Evolutionary conservation across 2,329 filamentous ascomycete genomes (phyloP).

Genomic region (Sphaerulina musiva): DNA sequence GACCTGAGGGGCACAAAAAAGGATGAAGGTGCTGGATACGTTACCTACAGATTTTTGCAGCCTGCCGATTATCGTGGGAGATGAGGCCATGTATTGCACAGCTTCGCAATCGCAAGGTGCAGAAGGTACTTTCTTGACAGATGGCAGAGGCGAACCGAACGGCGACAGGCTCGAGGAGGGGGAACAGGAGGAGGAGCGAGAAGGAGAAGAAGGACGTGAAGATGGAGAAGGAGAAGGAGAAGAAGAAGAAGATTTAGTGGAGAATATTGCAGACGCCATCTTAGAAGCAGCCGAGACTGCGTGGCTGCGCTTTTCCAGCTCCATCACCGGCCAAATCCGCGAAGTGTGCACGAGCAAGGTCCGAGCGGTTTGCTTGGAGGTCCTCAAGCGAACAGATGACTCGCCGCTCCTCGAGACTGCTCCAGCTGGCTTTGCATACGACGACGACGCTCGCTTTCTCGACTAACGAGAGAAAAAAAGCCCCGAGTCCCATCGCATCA

Average conservation of each 20-base stretch:
- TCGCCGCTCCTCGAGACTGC: not conserved
- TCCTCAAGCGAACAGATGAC: slow-evolving; percentile 27
- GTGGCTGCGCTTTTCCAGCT: slow-evolving; percentile 15
- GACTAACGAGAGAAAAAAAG: no score
- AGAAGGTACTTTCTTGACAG: not conserved
- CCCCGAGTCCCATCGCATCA: no score
- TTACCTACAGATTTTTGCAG: slow-evolving; percentile 5
- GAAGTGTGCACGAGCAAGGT: slow-evolving; percentile 21
- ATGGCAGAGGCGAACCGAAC: no score
- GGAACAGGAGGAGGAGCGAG: not conserved
- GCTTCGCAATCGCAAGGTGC: not conserved
- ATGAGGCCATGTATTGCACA: not conserved
- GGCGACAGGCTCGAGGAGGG: not conserved
- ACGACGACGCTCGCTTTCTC: slow-evolving; percentile 30
- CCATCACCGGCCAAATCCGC: slow-evolving; percentile 13
- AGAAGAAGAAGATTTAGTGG: slow-evolving; percentile 4
- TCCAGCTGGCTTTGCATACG: slow-evolving; percentile 19
- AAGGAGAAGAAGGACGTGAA: not conserved
- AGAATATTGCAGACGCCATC: slow-evolving; percentile 16
- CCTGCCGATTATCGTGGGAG: slow-evolving; percentile 25
- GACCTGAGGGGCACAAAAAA: no score
- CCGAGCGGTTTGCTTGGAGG: slow-evolving; percentile 26
- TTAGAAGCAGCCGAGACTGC: slow-evolving; percentile 16
- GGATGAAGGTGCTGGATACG: not conserved
- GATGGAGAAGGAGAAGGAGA: slow-evolving; percentile 2